Evolutionary conservation across 2,329 filamentous ascomycete genomes (phyloP).

Genomic region (Paecilomyces variotii): DNA sequence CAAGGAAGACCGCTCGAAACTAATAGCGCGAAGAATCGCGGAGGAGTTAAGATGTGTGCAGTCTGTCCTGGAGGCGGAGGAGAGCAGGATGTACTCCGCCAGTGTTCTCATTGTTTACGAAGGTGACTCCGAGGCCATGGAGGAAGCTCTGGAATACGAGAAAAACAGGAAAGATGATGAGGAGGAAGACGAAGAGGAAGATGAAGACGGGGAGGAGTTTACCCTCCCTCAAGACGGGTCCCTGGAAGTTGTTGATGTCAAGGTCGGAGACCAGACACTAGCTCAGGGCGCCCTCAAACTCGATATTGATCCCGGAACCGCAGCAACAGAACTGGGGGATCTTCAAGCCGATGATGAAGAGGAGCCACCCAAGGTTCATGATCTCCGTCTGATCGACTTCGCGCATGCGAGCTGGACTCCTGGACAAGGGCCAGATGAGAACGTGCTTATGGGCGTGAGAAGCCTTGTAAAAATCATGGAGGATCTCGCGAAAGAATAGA

Average conservation of each 20-base stretch:
- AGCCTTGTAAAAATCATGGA: slow-evolving; percentile 65
- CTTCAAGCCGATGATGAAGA: slow-evolving; percentile 50
- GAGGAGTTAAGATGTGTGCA: slow-evolving; percentile 38
- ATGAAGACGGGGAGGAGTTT: slow-evolving; percentile 19
- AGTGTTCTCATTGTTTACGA: slow-evolving; percentile 61
- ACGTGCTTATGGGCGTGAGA: slow-evolving; percentile 65
- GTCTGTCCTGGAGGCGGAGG: slow-evolving; percentile 45
- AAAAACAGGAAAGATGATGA: slow-evolving; percentile 21
- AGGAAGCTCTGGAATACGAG: slow-evolving; percentile 41
- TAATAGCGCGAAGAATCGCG: slow-evolving; percentile 35
- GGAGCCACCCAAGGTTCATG: slow-evolving; percentile 58
- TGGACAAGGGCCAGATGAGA: slow-evolving; percentile 78
- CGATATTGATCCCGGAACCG: slow-evolving; percentile 26
- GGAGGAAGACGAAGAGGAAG: slow-evolving; percentile 24
- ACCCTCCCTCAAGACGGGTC: slow-evolving; percentile 19
- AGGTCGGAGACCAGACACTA: slow-evolving; percentile 19
- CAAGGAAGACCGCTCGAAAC: slow-evolving; percentile 33
- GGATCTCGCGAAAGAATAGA: slow-evolving; percentile 43
- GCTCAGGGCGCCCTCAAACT: slow-evolving; percentile 26
- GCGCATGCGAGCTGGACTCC: slow-evolving; percentile 82
- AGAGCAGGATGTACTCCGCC: slow-evolving; percentile 61
- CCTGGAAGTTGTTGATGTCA: slow-evolving; percentile 23
- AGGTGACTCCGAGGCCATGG: slow-evolving; percentile 50
- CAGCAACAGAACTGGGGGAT: slow-evolving; percentile 40
- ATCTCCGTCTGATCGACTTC: slow-evolving; percentile 90